Conservation (phyloP, 257 asterid genomes). For the Ilex aquifolium region DNA sequence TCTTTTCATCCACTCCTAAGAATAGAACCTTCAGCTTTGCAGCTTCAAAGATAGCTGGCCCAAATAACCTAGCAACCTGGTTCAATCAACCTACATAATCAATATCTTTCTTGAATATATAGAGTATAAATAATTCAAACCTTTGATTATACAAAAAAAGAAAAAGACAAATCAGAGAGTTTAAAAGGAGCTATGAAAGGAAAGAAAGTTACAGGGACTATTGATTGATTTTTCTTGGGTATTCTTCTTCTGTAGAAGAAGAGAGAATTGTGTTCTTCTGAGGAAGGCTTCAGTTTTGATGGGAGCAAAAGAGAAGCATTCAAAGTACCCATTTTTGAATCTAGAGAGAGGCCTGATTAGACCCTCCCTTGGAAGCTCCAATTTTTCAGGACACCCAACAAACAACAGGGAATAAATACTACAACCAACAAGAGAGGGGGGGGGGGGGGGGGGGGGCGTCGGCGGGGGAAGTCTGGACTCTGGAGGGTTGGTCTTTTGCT, state of each 20-base stretch:
- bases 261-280: slow-evolving; percentile 25
- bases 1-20: slow-evolving; percentile 51
- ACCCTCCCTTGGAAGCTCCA: neutral
- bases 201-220: slow-evolving; percentile 46
- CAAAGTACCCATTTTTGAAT: slow-evolving; percentile 41
- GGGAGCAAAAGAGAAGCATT: slow-evolving; percentile 40
- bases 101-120: neutral
- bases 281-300: slow-evolving; percentile 32
- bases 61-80: slow-evolving; percentile 83
- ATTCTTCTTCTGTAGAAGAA: slow-evolving; percentile 33
- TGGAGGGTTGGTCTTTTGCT: too few relatives aligned
- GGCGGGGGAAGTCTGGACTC: too few relatives aligned
- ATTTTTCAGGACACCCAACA: neutral
- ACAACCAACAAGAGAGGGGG: neutral
- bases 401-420: too few relatives aligned
- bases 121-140: too few relatives aligned
- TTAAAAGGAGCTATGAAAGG: neutral
- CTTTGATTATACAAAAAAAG: too few relatives aligned
- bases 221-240: slow-evolving; percentile 27
- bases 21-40: slow-evolving; percentile 64
- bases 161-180: too few relatives aligned
- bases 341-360: neutral
- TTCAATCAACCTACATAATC: neutral
- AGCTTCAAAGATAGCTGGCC: slow-evolving; percentile 81
- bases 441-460: neutral